A percentile compares a stretch with the other conserved stretches of the same genome.
These are phyloP conservation scores for Paraleonurus japonicus DNA, from an alignment of 257 asterid genomes.

Conservation along the genomic window DNA sequence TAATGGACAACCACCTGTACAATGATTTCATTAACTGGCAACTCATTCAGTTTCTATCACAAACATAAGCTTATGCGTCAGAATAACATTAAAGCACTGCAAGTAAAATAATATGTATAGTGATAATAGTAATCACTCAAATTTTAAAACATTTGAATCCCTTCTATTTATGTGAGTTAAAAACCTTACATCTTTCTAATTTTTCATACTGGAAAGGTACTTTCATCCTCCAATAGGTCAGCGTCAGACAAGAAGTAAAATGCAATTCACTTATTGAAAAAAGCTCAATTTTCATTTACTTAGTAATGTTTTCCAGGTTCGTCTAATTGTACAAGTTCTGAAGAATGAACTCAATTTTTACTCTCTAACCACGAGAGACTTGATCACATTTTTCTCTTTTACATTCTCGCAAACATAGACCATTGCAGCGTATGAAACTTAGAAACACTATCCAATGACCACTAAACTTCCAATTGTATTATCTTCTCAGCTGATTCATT, in stretches of 20 bases:
- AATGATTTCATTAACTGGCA: not conserved
- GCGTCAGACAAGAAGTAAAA: not conserved
- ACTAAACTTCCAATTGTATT: not conserved
- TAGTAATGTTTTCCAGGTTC: not conserved
- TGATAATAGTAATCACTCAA: not conserved
- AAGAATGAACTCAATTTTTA: not conserved
- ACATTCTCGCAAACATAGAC: constrained; percentile 9
- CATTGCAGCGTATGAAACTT: constrained; percentile 3
- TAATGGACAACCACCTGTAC: not conserved
- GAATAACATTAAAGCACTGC: not conserved
- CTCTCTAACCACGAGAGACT: not conserved
- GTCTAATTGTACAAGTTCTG: not conserved
- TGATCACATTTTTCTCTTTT: not conserved
- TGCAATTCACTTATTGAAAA: not conserved
- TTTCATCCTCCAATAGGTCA: constrained; percentile 3
- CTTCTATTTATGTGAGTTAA: not conserved
- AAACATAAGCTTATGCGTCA: not conserved
- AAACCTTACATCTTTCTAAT: not conserved
- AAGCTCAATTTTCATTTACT: not conserved
- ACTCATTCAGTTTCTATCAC: constrained; percentile 3
- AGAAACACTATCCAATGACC: not conserved
- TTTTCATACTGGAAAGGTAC: not conserved
- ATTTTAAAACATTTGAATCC: not conserved
- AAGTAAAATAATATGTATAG: not conserved
- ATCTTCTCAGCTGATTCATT: constrained; percentile 1